A percentile compares a stretch with the other conserved stretches of the same genome.
Evolutionary conservation across 176 grass and related monocot genomes (phyloP).

Genomic region (Rhipidocladum racemiflorum): DNA sequence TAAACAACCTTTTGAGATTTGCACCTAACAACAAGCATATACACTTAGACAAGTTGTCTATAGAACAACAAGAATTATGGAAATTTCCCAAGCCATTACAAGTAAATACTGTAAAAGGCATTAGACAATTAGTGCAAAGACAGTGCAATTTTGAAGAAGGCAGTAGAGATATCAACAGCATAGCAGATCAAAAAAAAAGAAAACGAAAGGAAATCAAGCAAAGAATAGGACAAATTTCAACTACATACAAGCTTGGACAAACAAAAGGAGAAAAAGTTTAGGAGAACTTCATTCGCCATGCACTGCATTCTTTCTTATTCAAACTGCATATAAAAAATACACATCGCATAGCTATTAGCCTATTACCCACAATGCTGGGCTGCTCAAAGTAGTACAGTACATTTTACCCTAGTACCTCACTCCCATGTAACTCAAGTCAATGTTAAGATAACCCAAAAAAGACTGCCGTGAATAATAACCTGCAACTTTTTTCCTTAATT

Average conservation of each 20-base stretch:
- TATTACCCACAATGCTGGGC: not conserved
- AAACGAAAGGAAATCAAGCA: not conserved
- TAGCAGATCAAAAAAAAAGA: not conserved
- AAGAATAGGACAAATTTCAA: not conserved
- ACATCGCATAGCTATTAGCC: not conserved
- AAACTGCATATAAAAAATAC: not conserved
- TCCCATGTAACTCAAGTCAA: not conserved
- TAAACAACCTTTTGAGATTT: not conserved
- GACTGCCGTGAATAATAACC: not conserved
- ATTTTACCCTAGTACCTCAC: not conserved
- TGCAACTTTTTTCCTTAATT: not conserved
- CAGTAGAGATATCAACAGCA: not conserved
- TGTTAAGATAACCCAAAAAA: not conserved
- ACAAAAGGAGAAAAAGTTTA: not conserved
- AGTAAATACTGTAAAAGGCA: not conserved
- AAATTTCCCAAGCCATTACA: not conserved
- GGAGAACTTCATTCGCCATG: not conserved
- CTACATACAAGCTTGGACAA: not conserved
- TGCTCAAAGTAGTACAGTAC: not conserved
- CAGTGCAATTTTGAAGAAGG: not conserved
- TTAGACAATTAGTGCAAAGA: constrained; percentile 10
- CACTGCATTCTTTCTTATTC: not conserved
- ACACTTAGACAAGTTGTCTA: not conserved
- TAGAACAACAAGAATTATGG: not conserved
- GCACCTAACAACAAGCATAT: constrained; percentile 16